These are phyloP conservation scores for Sphaerulina musiva DNA, from an alignment of 2,329 filamentous ascomycete species.

Conservation along the genomic window DNA sequence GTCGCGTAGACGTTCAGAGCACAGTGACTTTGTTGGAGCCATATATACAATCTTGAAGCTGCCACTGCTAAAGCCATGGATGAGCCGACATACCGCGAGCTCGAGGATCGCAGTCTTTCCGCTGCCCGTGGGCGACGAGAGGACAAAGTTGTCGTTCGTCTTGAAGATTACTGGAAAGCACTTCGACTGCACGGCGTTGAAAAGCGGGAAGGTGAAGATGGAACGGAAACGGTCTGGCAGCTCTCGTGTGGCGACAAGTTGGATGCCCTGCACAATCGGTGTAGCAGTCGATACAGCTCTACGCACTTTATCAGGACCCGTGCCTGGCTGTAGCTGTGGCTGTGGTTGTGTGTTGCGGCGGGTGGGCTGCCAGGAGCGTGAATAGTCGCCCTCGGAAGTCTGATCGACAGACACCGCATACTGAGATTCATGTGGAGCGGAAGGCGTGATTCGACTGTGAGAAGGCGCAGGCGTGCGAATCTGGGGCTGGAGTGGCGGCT, in stretches of 20 bases:
- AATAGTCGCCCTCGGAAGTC: neutral
- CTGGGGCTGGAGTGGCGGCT: neutral
- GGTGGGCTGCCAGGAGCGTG: neutral
- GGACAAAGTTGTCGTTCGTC: slow-evolving; percentile 66
- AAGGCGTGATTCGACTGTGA: neutral
- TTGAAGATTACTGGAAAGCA: slow-evolving; percentile 63
- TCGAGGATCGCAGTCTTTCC: slow-evolving; percentile 80
- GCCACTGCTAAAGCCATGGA: slow-evolving; percentile 50
- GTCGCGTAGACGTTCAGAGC: slow-evolving; percentile 67
- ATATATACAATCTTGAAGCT: slow-evolving; percentile 79
- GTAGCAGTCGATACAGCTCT: slow-evolving; percentile 1
- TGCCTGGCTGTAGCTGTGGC: neutral
- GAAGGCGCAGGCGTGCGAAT: no score
- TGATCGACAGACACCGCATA: neutral
- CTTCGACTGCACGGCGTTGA: slow-evolving; percentile 79
- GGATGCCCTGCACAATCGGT: slow-evolving; percentile 53
- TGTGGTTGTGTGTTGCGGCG: neutral
- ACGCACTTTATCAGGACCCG: neutral
- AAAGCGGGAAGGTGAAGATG: slow-evolving; percentile 65
- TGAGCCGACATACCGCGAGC: slow-evolving; percentile 69
- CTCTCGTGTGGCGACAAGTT: slow-evolving; percentile 51
- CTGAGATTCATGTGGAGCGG: neutral
- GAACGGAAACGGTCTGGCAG: slow-evolving; percentile 64
- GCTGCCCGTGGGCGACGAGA: slow-evolving; percentile 76
- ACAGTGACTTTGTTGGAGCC: slow-evolving; percentile 77